Evolutionary conservation across 257 asterid species (phyloP).

Genomic region (Scutellaria baicalensis): DNA sequence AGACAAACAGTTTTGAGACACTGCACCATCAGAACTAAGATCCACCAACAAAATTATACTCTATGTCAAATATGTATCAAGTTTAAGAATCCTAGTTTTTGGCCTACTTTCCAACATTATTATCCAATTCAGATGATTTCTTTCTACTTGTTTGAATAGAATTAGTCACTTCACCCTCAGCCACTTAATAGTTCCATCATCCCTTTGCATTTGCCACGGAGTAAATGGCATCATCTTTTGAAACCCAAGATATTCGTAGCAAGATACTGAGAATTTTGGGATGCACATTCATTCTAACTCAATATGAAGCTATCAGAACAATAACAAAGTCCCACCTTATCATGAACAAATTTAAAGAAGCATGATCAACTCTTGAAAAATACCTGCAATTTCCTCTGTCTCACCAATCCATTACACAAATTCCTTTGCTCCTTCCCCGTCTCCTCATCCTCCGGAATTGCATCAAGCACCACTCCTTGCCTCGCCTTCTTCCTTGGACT

Average conservation of each 20-base stretch:
- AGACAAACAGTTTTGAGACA: no score
- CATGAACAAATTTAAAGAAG: neutral
- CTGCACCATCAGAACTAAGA: no score
- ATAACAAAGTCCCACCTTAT: neutral
- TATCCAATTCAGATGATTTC: neutral
- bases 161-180: slow-evolving; percentile 10
- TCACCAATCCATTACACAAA: slow-evolving; percentile 34
- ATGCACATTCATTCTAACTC: neutral
- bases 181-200: neutral
- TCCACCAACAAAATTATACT: neutral
- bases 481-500: slow-evolving; percentile 69
- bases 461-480: slow-evolving; percentile 59
- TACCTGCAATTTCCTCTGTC: slow-evolving; percentile 63
- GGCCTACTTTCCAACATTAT: neutral
- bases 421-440: slow-evolving; percentile 45
- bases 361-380: neutral
- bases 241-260: neutral
- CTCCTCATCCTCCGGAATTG: slow-evolving; percentile 77
- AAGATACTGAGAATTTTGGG: neutral
- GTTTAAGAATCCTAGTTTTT: neutral
- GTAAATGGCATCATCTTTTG: neutral
- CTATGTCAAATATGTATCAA: neutral
- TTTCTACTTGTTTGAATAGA: neutral
- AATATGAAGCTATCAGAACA: neutral
- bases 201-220: neutral